phyloP scores from a whole-genome alignment of 805 yeast species.

The Candida germanica region DNA sequence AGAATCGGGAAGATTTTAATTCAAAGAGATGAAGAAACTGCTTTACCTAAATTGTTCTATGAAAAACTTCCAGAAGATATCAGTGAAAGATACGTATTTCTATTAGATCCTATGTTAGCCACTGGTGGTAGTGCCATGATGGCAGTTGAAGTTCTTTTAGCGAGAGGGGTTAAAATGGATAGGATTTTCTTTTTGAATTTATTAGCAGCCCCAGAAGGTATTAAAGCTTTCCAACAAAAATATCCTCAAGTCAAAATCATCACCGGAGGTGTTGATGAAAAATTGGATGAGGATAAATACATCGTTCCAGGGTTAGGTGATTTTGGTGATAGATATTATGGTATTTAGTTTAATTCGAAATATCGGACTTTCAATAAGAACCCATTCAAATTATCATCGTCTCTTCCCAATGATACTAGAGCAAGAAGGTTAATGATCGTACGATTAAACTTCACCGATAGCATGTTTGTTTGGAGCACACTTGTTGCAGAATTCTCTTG shows the following conservation, averaged over 20 bases:
- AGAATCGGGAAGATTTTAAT: slow-evolving; percentile 94
- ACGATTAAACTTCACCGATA: too few species aligned
- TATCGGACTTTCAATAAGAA: not conserved
- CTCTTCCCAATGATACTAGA: too few species aligned
- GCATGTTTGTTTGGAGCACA: too few species aligned
- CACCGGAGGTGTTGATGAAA: slow-evolving; percentile 90
- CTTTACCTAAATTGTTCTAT: slow-evolving; percentile 85
- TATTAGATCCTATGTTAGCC: slow-evolving; percentile 96
- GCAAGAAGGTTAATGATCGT: too few species aligned
- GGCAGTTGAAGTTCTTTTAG: slow-evolving; percentile 89
- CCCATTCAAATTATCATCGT: too few species aligned
- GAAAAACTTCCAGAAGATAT: slow-evolving; percentile 95
- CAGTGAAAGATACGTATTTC: slow-evolving; percentile 78
- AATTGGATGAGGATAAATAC: slow-evolving; percentile 78
- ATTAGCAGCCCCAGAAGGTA: slow-evolving; percentile 94
- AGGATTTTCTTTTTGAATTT: slow-evolving; percentile 87
- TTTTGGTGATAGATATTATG: slow-evolving; percentile 96
- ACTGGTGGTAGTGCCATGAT: slow-evolving; percentile 98
- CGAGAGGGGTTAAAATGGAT: slow-evolving; percentile 84
- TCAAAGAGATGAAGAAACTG: slow-evolving; percentile 98
- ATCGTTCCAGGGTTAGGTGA: slow-evolving; percentile 96
- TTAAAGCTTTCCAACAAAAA: slow-evolving; percentile 67
- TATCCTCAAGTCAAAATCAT: slow-evolving; percentile 86
- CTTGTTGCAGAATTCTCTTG: too few species aligned
- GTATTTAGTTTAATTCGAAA: slow-evolving; percentile 53